Evolutionary conservation across 495 filamentous ascomycete genomes (phyloP), one percentile per base, ranked within the genome.

Genomic region (Penicillium argentinense): DNA sequence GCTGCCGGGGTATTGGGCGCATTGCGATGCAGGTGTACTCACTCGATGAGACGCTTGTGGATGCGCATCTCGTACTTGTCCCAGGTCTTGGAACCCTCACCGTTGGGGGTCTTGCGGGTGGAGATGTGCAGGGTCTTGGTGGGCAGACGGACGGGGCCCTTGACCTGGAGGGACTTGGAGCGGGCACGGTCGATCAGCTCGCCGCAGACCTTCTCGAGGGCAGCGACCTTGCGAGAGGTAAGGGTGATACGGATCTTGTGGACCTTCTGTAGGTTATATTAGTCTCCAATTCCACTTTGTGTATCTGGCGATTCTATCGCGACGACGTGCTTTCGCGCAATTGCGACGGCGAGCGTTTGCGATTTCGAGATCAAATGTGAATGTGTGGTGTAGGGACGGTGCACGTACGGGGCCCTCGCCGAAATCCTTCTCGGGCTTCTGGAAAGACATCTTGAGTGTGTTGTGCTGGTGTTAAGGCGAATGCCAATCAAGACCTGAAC

Each of bases 1-100:
- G n/a, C n/a, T n/a, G n/a, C n/a, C n/a, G n/a, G n/a, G n/a, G n/a
- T n/a, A n/a, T n/a, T n/a, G n/a, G n/a, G 37, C 37, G 34, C 34
- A 17, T 14, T 3, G 19, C 21, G 21, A 19, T 5, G 11, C 16
- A 21, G 9, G 37, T 13, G 14, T 42, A 80, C 85, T 63, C 67
- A 91, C 87, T 93, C 88, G 72, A 95, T 95, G 66, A 95, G 83
- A 69, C 92, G 88, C 84, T 97, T 97, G 81, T 97, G 91, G 69
- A 97, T 95, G 78, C 93, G 86, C 91, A 97, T 95, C 86, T 98
- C 95, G 74, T 82, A 97, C 70, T 80, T 85, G 76, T 98, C 93
- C 93, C 93, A 97, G 67, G 93, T 98, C 87, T 98, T 98, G 71
- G 89, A 95, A 76, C 93, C 93, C 83, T 98, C 93, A 85, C 93